These are phyloP conservation scores for Aspergillus costaricaensis DNA, from an alignment of 2,329 filamentous ascomycete genomes.

Conservation along the genomic window DNA sequence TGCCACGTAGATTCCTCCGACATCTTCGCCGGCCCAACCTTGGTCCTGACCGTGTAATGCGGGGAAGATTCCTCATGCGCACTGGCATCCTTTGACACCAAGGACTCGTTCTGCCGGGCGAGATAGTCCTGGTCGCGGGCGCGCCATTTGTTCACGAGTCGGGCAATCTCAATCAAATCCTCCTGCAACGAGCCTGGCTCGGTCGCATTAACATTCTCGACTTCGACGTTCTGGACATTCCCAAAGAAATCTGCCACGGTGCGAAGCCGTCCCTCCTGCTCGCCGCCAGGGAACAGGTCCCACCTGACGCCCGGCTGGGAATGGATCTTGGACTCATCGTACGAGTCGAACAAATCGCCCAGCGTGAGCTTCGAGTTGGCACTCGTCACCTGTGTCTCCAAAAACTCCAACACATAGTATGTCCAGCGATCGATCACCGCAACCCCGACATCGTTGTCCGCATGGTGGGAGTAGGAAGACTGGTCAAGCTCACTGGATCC, in stretches of 20 bases:
- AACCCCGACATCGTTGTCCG: conserved; percentile 95
- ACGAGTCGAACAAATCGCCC: conserved; percentile 93
- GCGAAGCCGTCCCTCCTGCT: conserved; percentile 72
- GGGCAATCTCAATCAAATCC: conserved; percentile 73
- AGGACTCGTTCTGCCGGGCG: conserved; percentile 26
- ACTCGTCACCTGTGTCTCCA: conserved; percentile 86
- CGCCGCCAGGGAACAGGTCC: conserved; percentile 89
- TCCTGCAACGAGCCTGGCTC: conserved; percentile 59
- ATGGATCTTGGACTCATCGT: conserved; percentile 92
- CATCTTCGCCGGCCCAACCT: conserved; percentile 58
- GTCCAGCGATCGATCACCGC: conserved; percentile 98
- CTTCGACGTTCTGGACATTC: conserved; percentile 95
- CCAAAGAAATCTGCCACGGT: conserved; percentile 97
- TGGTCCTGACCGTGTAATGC: conserved; percentile 37
- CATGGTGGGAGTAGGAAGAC: conserved; percentile 95
- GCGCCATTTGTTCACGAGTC: conserved; percentile 57
- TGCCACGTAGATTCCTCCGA: conserved; percentile 68
- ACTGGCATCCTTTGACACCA: conserved; percentile 13
- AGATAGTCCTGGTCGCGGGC: conserved; percentile 38
- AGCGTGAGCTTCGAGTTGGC: conserved; percentile 85
- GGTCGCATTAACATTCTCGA: conserved; percentile 64
- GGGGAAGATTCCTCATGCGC: conserved; percentile 12
- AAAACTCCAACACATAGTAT: conserved; percentile 96
- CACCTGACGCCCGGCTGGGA: conserved; percentile 88
- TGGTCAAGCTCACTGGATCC: conserved; percentile 96